A percentile compares a stretch with the other conserved stretches of the same genome.
These are phyloP conservation scores for Lentinula detonsa DNA, from an alignment of 768 basidiomycete species.

Conservation along the genomic window DNA sequence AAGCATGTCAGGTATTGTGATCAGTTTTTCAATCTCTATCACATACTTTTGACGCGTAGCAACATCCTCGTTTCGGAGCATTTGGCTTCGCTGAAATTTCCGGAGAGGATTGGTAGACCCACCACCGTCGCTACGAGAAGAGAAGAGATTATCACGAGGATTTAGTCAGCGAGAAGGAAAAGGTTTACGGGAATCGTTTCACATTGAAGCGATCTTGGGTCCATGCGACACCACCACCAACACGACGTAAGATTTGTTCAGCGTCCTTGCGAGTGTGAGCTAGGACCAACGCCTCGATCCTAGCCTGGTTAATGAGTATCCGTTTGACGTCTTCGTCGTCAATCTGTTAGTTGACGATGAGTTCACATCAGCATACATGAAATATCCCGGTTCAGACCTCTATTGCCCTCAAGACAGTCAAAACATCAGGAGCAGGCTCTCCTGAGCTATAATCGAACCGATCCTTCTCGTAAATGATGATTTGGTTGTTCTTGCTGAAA, in stretches of 20 bases:
- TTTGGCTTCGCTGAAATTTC: slow-evolving; percentile 20
- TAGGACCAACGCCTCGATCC: slow-evolving; percentile 70
- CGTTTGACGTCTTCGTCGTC: slow-evolving; percentile 70
- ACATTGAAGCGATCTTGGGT: slow-evolving; percentile 59
- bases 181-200: slow-evolving; percentile 55
- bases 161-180: background rate
- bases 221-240: slow-evolving; percentile 54
- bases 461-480: slow-evolving; percentile 67
- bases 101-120: slow-evolving; percentile 40
- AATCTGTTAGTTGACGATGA: slow-evolving; percentile 42
- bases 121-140: slow-evolving; percentile 57
- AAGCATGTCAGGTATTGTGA: background rate
- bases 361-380: background rate
- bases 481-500: slow-evolving; percentile 34
- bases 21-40: background rate
- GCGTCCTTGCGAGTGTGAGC: slow-evolving; percentile 59
- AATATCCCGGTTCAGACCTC: slow-evolving; percentile 44
- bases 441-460: slow-evolving; percentile 76
- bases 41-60: slow-evolving; percentile 42
- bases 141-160: background rate
- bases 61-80: slow-evolving; percentile 24
- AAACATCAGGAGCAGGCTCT: slow-evolving; percentile 55
- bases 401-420: slow-evolving; percentile 78
- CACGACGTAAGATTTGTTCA: slow-evolving; percentile 39
- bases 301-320: slow-evolving; percentile 67